Conservation (phyloP, 2,329 filamentous ascomycete genomes). For the Chrysoporthe puriensis region DNA sequence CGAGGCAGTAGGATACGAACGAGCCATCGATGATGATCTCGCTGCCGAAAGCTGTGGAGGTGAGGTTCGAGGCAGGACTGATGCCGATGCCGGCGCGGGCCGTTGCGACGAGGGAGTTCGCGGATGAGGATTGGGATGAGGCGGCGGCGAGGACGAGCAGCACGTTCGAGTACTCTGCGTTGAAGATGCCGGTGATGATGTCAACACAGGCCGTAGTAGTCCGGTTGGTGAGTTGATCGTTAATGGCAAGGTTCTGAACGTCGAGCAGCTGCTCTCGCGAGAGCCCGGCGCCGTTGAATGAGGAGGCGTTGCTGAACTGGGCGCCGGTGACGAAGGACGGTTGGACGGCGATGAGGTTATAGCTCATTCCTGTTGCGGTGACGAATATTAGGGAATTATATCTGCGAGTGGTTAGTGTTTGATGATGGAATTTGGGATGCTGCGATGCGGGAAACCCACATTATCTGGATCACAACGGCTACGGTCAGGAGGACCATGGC, state of each 20-base stretch:
- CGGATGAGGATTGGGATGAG: slow-evolving; percentile 34
- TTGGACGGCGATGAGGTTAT: slow-evolving; percentile 42
- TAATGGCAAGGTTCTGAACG: slow-evolving; percentile 41
- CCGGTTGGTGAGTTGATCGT: slow-evolving; percentile 38
- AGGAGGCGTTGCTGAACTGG: slow-evolving; percentile 41
- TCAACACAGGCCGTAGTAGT: slow-evolving; percentile 38
- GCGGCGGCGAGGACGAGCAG: slow-evolving; percentile 39
- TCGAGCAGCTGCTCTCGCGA: slow-evolving; percentile 39
- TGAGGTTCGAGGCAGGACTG: slow-evolving; percentile 2
- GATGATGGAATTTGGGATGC: neutral
- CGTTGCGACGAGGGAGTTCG: slow-evolving; percentile 41
- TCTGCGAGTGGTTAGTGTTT: slow-evolving; percentile 36
- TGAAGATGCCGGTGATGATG: slow-evolving; percentile 39
- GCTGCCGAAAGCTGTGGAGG: slow-evolving; percentile 2
- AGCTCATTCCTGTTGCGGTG: slow-evolving; percentile 41
- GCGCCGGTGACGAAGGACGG: slow-evolving; percentile 42
- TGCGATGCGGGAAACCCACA: slow-evolving; percentile 42
- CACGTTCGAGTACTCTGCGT: slow-evolving; percentile 39
- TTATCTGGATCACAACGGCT: slow-evolving; percentile 52
- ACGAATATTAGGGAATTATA: slow-evolving; percentile 57
- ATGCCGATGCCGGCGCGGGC: slow-evolving; percentile 16
- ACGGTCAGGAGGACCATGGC: slow-evolving; percentile 45
- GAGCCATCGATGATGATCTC: slow-evolving; percentile 33
- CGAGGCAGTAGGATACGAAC: slow-evolving; percentile 41
- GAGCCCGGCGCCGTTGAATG: slow-evolving; percentile 41